Conservation (phyloP, 306 rosid genomes). For the Arachis hypogaea region DNA sequence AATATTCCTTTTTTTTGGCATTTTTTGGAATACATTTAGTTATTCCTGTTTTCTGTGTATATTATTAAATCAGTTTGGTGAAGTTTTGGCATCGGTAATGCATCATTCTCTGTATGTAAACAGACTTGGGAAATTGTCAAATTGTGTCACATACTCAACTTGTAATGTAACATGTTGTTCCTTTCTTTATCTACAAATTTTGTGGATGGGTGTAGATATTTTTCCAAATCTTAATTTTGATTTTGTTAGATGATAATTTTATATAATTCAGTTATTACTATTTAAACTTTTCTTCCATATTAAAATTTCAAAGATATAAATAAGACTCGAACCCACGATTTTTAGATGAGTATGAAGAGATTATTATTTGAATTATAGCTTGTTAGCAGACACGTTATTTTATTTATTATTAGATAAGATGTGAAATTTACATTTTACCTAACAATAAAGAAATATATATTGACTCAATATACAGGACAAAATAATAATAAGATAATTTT, state of each 20-base stretch:
- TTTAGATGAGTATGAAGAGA: too few relatives aligned
- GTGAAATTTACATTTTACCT: too few relatives aligned
- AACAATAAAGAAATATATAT: too few relatives aligned
- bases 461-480: too few relatives aligned
- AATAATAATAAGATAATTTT: too few relatives aligned
- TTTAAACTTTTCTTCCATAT: too few relatives aligned
- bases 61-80: not conserved
- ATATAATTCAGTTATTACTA: too few relatives aligned
- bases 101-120: constrained; percentile 33
- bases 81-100: constrained; percentile 40
- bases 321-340: too few relatives aligned
- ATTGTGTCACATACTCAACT: constrained; percentile 24
- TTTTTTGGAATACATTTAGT: not conserved
- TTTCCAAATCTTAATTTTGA: not conserved
- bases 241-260: constrained; percentile 2
- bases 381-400: too few relatives aligned
- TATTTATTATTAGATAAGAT: too few relatives aligned
- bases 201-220: not conserved
- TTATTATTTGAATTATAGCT: too few relatives aligned
- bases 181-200: constrained; percentile 9
- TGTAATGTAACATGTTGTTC: constrained; percentile 36
- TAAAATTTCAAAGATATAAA: too few relatives aligned
- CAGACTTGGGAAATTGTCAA: constrained; percentile 30
- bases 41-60: constrained; percentile 31
- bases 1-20: not conserved